These are phyloP conservation scores for Actinidia arguta DNA, from an alignment of 179 eudicot species.

Conservation along the genomic window DNA sequence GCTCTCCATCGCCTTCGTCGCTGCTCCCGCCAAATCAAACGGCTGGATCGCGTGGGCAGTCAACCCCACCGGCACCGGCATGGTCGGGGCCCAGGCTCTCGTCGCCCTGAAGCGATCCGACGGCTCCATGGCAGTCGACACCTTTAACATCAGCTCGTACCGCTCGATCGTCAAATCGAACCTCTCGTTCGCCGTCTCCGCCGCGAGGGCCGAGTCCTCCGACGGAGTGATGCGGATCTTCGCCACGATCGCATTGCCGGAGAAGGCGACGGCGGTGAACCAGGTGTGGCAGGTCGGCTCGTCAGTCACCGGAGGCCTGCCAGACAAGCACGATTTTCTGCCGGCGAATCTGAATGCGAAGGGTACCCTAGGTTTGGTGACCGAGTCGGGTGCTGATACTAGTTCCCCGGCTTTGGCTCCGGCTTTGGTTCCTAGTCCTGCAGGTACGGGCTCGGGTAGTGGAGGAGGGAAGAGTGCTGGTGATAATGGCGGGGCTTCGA, in stretches of 20 bases:
- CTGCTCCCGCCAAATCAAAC: conserved; percentile 50
- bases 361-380: conserved; percentile 34
- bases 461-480: neutral
- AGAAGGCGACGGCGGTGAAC: conserved; percentile 39
- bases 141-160: conserved; percentile 57
- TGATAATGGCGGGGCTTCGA: neutral
- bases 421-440: neutral
- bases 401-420: conserved; percentile 18
- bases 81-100: conserved; percentile 74
- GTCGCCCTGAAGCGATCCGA: conserved; percentile 51
- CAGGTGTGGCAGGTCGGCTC: conserved; percentile 86
- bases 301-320: conserved; percentile 38
- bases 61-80: conserved; percentile 65
- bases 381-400: neutral
- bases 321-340: conserved; percentile 50
- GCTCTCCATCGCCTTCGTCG: conserved; percentile 61
- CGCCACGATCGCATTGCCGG: conserved; percentile 63
- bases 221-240: conserved; percentile 45
- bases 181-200: conserved; percentile 46
- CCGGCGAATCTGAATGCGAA: conserved; percentile 46
- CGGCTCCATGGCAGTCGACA: conserved; percentile 48
- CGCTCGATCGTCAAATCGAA: conserved; percentile 33
- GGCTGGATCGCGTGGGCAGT: conserved; percentile 88
- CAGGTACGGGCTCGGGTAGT: neutral
- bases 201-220: conserved; percentile 40